phyloP scores from a whole-genome alignment of 2,329 filamentous ascomycete genomes.

The Talaromyces piceae region DNA sequence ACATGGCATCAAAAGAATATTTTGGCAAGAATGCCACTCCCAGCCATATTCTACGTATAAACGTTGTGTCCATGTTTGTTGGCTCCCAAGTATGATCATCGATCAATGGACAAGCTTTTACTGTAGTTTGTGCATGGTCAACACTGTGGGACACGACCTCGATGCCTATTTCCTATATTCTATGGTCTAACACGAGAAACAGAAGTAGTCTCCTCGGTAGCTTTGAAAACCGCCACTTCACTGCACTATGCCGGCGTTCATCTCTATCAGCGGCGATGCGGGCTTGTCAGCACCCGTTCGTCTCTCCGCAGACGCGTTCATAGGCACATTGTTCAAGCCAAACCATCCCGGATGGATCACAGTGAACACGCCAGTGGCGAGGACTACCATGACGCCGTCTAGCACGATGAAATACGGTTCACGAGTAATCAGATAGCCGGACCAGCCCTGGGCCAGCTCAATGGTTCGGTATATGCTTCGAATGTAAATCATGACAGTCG shows the following conservation, averaged over 20 bases:
- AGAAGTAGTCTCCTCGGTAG: no score
- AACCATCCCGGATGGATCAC: conserved; percentile 39
- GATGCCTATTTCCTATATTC: no score
- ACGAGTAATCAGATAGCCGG: conserved; percentile 42
- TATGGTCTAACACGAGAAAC: no score
- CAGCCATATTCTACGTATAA: no score
- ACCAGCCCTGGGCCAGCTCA: conserved; percentile 44
- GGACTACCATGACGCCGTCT: conserved; percentile 43
- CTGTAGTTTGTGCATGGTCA: no score
- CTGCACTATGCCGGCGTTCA: background rate
- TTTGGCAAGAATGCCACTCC: no score
- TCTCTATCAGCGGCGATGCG: background rate
- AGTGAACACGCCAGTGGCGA: conserved; percentile 20
- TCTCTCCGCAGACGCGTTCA: background rate
- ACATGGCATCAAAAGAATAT: no score
- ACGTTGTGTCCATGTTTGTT: no score
- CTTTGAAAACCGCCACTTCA: background rate
- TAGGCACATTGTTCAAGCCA: conserved; percentile 17
- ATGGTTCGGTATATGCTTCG: conserved; percentile 45
- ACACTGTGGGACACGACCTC: no score
- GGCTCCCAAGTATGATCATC: no score
- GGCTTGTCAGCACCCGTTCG: background rate
- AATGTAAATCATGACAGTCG: conserved; percentile 39
- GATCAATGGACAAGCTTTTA: no score
- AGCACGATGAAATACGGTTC: conserved; percentile 44